Evolutionary conservation across 1,139 yeast genomes (phyloP).

Genomic region (Yamadazyma trypodendri): DNA sequence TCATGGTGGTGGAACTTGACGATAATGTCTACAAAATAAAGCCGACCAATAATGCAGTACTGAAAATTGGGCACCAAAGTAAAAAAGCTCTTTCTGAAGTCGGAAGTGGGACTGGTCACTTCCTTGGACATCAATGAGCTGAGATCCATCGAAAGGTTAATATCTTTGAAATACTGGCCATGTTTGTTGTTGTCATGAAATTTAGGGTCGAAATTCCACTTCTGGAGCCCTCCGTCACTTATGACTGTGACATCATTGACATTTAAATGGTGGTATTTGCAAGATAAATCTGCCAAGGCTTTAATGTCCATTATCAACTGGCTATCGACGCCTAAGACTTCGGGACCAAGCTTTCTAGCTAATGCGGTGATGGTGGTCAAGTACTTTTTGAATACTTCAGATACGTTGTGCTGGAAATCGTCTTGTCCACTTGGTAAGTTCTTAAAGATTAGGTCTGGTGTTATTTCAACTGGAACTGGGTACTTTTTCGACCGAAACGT

Average conservation of each 20-base stretch:
- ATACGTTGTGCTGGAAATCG: conserved; percentile 37
- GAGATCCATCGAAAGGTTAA: conserved; percentile 25
- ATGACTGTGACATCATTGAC: conserved; percentile 14
- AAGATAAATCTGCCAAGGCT: conserved; percentile 34
- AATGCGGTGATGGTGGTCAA: conserved; percentile 27
- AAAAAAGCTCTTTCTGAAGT: conserved; percentile 22
- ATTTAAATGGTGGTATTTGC: conserved; percentile 31
- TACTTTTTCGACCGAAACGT: conserved; percentile 40
- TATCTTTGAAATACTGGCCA: conserved; percentile 14
- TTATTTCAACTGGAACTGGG: conserved; percentile 41
- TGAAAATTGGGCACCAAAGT: conserved; percentile 61
- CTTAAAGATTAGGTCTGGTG: conserved; percentile 40
- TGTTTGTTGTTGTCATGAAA: neutral
- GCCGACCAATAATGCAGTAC: conserved; percentile 52
- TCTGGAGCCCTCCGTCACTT: conserved; percentile 6
- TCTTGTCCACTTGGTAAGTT: conserved; percentile 23
- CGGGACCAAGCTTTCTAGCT: conserved; percentile 32
- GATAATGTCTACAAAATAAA: conserved; percentile 41
- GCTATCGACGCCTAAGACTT: conserved; percentile 35
- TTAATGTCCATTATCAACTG: conserved; percentile 39
- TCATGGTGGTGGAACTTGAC: conserved; percentile 34
- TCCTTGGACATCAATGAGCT: conserved; percentile 20
- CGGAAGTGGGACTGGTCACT: conserved; percentile 15
- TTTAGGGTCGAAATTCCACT: conserved; percentile 7
- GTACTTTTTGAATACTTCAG: conserved; percentile 32